Base-by-base conservation (phyloP, 1,284 basidiomycete genomes). In the Rhodofomes roseus region DNA sequence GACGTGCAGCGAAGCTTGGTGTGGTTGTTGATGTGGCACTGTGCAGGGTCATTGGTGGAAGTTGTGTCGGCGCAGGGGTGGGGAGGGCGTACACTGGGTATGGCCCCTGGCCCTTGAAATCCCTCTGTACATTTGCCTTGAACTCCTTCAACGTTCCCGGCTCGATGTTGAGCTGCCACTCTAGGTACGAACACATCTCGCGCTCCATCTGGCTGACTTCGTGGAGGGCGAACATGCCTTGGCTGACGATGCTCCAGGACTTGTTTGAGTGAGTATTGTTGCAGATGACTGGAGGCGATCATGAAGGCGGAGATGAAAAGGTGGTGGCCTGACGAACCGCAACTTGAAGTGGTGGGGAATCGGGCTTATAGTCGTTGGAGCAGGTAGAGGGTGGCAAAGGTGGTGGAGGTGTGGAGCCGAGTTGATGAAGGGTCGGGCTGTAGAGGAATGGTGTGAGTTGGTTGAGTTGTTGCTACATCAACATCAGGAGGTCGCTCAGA, bases 251-350 rank as follows among this genome's bases (percentile, higher is more conserved):
- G 22, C 87, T 87, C 95, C 95, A 97, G 0, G 92, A 95, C 75
- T 96, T 95, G 84, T 97, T 97, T 18, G 92, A 95, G 71, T 96
- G 96, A 0, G 95, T 97, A 72, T 98, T 94, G 79, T 97, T 94
- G 76, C 93, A 95, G 65, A 95, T 92, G 20, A 94, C 90, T 74
- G 4, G 86, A 89, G 0, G 90, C 87, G 63, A 97, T 93, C 95
- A 97, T 97, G 73, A 95, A 94, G 0, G 95, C 93, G 0, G 92
- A 95, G 12, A 97, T 90, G 73, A 96, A 96, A 0, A 98, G 75
- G 0, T 95, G 85, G 69, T 97, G 95, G 9, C 94, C 95, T 0
- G 92, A 95, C 0, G 93, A 95, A 40, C 95, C 94, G 55, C 92
- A 86, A n/a, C n/a, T n/a, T n/a, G n/a, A n/a, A 34, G 94, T 94